Evolutionary conservation across 305 asterid species (phyloP).

Genomic region (Rubia peregrina): DNA sequence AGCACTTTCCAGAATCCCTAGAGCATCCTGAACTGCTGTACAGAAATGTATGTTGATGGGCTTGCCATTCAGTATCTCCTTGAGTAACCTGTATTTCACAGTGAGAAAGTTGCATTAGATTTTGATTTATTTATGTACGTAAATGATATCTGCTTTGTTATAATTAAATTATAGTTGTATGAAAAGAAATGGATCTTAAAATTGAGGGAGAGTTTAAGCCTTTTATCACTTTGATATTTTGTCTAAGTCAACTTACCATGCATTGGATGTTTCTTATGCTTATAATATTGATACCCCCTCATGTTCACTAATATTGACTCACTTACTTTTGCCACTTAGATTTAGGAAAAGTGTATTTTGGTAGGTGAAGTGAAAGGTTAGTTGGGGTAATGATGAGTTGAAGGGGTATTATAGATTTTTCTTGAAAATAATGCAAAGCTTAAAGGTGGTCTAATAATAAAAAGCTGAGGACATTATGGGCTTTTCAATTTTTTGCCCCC

Average conservation of each 20-base stretch:
- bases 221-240: not conserved
- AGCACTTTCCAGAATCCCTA: slow-evolving; percentile 40
- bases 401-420: too few relatives aligned
- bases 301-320: too few relatives aligned
- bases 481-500: too few relatives aligned
- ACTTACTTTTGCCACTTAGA: too few relatives aligned
- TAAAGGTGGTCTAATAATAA: too few relatives aligned
- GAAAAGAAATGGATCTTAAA: not conserved
- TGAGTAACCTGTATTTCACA: slow-evolving; percentile 1
- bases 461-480: too few relatives aligned
- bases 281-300: not conserved
- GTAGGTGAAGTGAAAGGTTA: too few relatives aligned
- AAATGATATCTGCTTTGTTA: not conserved
- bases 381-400: too few relatives aligned
- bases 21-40: slow-evolving; percentile 53
- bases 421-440: too few relatives aligned
- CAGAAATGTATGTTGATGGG: slow-evolving; percentile 48
- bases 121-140: not conserved
- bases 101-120: not conserved
- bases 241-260: not conserved
- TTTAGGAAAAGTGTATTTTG: too few relatives aligned
- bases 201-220: not conserved
- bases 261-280: not conserved
- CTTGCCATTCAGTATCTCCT: not conserved
- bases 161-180: not conserved